These are phyloP conservation scores for Geotrichum australiense DNA, from an alignment of 1,139 yeast species.

Conservation along the genomic window DNA sequence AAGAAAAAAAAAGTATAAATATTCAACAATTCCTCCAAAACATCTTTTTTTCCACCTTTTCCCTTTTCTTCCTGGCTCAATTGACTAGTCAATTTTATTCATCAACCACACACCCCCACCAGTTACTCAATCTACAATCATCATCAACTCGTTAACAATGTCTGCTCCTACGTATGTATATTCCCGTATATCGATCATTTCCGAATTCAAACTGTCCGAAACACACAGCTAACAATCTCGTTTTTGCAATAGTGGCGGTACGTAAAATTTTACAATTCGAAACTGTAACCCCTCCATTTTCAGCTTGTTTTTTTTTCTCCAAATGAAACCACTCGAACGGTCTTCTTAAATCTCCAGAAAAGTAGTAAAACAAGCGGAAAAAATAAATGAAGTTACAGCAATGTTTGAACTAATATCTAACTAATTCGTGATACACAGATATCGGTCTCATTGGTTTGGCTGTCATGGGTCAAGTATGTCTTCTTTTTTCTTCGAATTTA, in stretches of 20 bases:
- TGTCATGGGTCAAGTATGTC: constrained; percentile 83
- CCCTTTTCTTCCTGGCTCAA: not conserved
- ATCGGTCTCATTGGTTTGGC: constrained; percentile 99
- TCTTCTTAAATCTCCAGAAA: no score
- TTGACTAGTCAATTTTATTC: not conserved
- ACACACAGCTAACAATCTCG: constrained; percentile 18
- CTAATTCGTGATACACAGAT: constrained; percentile 41
- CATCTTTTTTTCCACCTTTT: constrained; percentile 1
- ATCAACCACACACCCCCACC: not conserved
- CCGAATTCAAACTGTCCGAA: no score
- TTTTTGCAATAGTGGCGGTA: constrained; percentile 20
- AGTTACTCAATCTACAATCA: not conserved
- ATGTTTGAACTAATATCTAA: not conserved
- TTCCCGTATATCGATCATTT: not conserved
- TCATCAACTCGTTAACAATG: constrained; percentile 6
- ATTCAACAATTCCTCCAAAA: constrained; percentile 3
- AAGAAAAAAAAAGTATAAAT: constrained; percentile 1
- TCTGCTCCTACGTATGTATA: constrained; percentile 16
- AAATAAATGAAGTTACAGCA: not conserved
- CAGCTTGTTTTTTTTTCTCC: no score
- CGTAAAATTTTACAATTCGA: constrained; percentile 2
- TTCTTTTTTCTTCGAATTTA: constrained; percentile 17
- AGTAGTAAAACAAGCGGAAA: no score
- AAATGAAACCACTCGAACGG: no score
- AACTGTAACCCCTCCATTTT: not conserved